Evolutionary conservation across 495 filamentous ascomycete species (phyloP).

Genomic region (Aspergillus homomorphus): DNA sequence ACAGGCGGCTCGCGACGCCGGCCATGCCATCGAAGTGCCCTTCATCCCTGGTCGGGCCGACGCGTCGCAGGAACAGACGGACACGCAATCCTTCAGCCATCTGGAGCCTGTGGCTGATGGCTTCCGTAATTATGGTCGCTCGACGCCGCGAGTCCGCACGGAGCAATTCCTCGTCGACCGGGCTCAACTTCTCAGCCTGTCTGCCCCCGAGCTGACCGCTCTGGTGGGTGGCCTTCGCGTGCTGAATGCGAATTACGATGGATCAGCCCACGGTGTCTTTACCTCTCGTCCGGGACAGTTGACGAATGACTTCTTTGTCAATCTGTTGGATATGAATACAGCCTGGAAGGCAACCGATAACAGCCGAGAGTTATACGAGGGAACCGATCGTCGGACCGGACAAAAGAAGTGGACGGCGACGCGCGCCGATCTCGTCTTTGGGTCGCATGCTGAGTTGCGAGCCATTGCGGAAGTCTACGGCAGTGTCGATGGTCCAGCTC

Average conservation of each 20-base stretch:
- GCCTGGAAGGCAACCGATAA: slow-evolving; percentile 54
- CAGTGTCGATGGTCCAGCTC: slow-evolving; percentile 48
- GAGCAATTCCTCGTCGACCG: slow-evolving; percentile 67
- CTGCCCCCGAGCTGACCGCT: slow-evolving; percentile 64
- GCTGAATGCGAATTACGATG: slow-evolving; percentile 64
- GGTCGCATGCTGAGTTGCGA: slow-evolving; percentile 67
- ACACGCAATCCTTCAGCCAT: slow-evolving; percentile 56
- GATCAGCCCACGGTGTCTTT: slow-evolving; percentile 59
- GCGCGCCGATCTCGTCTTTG: slow-evolving; percentile 66
- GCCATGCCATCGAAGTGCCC: slow-evolving; percentile 33
- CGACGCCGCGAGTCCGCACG: slow-evolving; percentile 52
- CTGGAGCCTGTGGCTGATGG: slow-evolving; percentile 63
- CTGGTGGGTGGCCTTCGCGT: slow-evolving; percentile 65
- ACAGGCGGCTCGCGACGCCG: slow-evolving; percentile 33
- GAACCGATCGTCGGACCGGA: slow-evolving; percentile 63
- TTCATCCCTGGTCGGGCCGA: slow-evolving; percentile 49
- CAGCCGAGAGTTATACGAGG: slow-evolving; percentile 56
- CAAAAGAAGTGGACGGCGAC: slow-evolving; percentile 64
- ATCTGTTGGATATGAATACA: slow-evolving; percentile 64
- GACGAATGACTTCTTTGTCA: slow-evolving; percentile 74
- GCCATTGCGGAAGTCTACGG: slow-evolving; percentile 67
- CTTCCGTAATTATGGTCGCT: slow-evolving; percentile 71
- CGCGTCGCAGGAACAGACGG: slow-evolving; percentile 63
- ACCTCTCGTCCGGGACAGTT: slow-evolving; percentile 61
- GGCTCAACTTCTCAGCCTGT: slow-evolving; percentile 63